Percentiles rank a stretch among this genome's conserved stretches.
These are phyloP conservation scores for Phoenix roebelenii DNA, from an alignment of 176 grass and related monocot species.

Conservation along the genomic window DNA sequence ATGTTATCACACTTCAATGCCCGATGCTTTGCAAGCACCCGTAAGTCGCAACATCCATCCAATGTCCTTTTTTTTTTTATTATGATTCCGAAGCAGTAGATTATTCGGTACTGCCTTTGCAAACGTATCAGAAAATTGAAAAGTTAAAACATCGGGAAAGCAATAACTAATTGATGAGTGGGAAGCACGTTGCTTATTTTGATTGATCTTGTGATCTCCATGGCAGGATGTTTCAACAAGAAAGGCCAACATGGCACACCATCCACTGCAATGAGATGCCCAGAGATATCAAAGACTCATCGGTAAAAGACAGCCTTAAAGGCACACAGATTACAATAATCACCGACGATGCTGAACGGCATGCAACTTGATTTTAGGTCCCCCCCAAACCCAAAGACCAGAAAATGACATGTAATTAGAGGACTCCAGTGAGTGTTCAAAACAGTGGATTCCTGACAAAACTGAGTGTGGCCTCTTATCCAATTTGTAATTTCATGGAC, in stretches of 20 bases:
- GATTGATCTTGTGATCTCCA: not conserved
- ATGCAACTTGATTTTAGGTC: slow-evolving; percentile 20
- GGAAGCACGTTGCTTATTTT: not conserved
- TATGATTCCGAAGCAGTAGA: no score
- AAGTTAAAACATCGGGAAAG: no score
- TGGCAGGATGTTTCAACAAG: slow-evolving; percentile 75
- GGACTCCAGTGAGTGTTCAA: no score
- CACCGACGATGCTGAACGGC: slow-evolving; percentile 29
- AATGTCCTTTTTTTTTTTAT: not conserved
- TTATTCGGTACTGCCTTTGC: no score
- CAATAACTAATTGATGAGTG: no score
- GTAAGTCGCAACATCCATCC: slow-evolving; percentile 28
- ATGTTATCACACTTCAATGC: slow-evolving; percentile 64
- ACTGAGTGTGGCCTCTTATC: no score
- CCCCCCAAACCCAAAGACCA: no score
- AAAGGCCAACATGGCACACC: slow-evolving; percentile 45
- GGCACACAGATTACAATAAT: slow-evolving; percentile 26
- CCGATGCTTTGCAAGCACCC: slow-evolving; percentile 94
- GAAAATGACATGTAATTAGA: no score
- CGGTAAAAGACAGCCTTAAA: slow-evolving; percentile 26
- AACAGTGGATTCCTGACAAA: no score
- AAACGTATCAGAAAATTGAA: no score
- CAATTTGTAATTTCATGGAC: no score
- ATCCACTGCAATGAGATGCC: slow-evolving; percentile 67
- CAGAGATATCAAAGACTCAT: slow-evolving; percentile 18